Base-by-base conservation (phyloP, 192 early-diverging fungal genomes). In the Entrophospora sp. region DNA sequence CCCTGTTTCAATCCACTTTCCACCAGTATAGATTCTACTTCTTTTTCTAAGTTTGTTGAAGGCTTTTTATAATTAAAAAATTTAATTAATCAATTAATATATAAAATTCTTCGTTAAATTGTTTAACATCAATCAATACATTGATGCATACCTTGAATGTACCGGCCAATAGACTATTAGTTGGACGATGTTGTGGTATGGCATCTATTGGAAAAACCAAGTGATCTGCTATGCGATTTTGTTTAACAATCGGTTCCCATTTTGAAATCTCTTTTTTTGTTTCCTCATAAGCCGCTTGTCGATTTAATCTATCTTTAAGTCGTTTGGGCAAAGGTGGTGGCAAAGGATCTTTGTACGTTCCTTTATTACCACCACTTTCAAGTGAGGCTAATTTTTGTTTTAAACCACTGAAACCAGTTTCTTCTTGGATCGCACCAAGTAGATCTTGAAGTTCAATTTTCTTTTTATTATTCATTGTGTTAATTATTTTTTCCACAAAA, bases 151-250 rank as follows among this genome's bases (percentile, higher is more conserved):
- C 81, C 53, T 80, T 73, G 62, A 93, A 91, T 24, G 82, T 83
- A 36, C 73, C 69, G 8, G 86, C 85, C 30, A 92, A 69, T 4
- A 76, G 62, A 22, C 77, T 73, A 64, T 78, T 87, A 6, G 86
- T 80, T n/a, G 69, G 44, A 10, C 63, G 42, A 10, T 71, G 61
- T 4, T 70, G n/a, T 0, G 75, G 61, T 16, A 73, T 57, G 16
- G 61, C 71, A 34, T 75, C 73, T 77, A 81, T 66, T 3, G 83
- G 82, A 69, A 98, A 94, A 36, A 78, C 72, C 38, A 98, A 69
- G 70, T 91, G 89, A 32, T 91, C 91, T 5, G 91, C 87, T 56
- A 87, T 77, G 48, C 93, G 81, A 73, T 94, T 94, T 65, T 85
- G 75, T 52, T 90, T 81, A 1, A 96, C 86, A 2, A 90, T 75